A percentile compares a stretch with the other conserved stretches of the same genome.
These are phyloP conservation scores for Eutreptiella sp. DNA, from an alignment of 208 protist species.

Conservation along the genomic window DNA sequence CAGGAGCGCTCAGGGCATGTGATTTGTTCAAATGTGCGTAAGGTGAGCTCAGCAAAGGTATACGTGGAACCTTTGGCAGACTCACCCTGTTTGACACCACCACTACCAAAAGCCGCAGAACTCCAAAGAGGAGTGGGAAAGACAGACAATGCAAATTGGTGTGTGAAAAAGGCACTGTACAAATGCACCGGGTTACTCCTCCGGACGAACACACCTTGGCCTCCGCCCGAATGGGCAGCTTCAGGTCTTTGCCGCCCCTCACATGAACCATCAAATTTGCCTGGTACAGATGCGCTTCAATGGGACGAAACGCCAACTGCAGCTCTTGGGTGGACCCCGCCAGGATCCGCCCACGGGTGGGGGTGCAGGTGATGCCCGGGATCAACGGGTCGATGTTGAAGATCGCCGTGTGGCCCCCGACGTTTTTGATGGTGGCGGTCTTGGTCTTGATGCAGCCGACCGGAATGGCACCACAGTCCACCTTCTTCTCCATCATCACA, in stretches of 20 bases:
- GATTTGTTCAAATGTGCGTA: too few relatives aligned
- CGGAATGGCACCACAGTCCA: conserved; percentile 63
- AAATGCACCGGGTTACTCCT: too few relatives aligned
- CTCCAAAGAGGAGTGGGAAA: too few relatives aligned
- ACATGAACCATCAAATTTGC: conserved; percentile 53
- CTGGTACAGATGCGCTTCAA: conserved; percentile 36
- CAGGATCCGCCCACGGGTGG: conserved; percentile 54
- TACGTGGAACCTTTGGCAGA: too few relatives aligned
- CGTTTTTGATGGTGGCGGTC: conserved; percentile 52
- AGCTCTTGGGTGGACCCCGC: conserved; percentile 61
- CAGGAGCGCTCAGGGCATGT: too few relatives aligned
- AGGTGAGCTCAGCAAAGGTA: too few relatives aligned
- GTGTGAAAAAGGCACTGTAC: too few relatives aligned
- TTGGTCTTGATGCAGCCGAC: conserved; percentile 49
- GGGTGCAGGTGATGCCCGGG: conserved; percentile 56
- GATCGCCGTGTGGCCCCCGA: conserved; percentile 56
- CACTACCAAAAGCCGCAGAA: too few relatives aligned
- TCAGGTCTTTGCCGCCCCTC: conserved; percentile 61
- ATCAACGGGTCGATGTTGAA: conserved; percentile 60
- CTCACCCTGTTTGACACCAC: too few relatives aligned
- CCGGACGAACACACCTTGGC: too few relatives aligned
- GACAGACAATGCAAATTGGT: too few relatives aligned
- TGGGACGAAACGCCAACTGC: conserved; percentile 44
- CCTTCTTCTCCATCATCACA: conserved; percentile 33
- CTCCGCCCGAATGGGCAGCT: conserved; percentile 55